Base-by-base conservation (phyloP, 768 basidiomycete species). In the Leucogyrophana mollusca region DNA sequence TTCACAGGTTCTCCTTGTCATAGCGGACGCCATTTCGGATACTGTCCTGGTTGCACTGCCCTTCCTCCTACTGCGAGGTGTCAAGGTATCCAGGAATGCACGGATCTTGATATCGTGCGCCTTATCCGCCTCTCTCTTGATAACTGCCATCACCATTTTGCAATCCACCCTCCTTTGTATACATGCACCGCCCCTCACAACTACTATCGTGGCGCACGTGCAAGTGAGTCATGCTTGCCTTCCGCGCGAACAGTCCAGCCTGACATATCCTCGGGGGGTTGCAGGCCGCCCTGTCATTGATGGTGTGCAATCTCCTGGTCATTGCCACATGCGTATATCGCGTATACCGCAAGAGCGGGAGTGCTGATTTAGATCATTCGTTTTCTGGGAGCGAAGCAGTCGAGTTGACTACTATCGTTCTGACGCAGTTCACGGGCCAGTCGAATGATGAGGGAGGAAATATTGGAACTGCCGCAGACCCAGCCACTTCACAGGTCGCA, bases 11-110 rank as follows among this genome's bases (percentile, higher is more conserved):
- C 21, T 10, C 10, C 8, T 22, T 34, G 11, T 27, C 32, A 4
- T 37, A 65, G 61, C 56, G 39, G 54, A 63, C 23, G 34, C 44
- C 2, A 3, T 56, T 8, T 53, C 64, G 0, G 64, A 65, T 32
- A 0, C 2, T 9, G 2, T 14, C 30, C 56, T 63, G 36, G 56
- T 60, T 9, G 22, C 33, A 0, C 27, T 60, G 4, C 56, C 61
- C 2, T 8, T 65, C 3, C 47, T 44, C 22, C 25, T 56, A 27
- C 46, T 51, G 9, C 41, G 42, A 14, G 25, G 5, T n/a, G 40
- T 43, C 5, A 43, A 17, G 34, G 45, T 62, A 1, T 43, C 17
- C 6, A 20, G 9, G 9, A 42, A 40, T 17, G 53, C 43, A 17
- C 61, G 48, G 13, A 54, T 57, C 33, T 34, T 58, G 56, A 30